A percentile compares a stretch with the other conserved stretches of the same genome.
Evolutionary conservation across 441 rosid genomes (phyloP).

Genomic region (Erodium trifolium): DNA sequence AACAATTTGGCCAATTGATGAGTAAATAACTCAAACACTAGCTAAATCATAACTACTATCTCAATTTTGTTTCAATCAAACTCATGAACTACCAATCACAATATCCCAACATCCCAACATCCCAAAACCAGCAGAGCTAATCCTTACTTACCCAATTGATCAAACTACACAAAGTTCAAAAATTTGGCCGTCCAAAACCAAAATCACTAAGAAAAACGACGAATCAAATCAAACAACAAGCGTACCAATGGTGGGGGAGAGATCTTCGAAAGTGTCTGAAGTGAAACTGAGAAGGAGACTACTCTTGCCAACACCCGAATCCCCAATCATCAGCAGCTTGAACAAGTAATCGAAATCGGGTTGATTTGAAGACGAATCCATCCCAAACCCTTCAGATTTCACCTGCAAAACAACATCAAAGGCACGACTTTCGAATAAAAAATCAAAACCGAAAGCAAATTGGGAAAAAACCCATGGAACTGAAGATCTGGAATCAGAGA

Average conservation of each 20-base stretch:
- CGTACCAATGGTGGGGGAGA: constrained; percentile 63
- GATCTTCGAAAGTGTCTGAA: constrained; percentile 56
- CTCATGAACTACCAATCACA: not conserved
- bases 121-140: not conserved
- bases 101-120: not conserved
- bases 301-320: constrained; percentile 74
- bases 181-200: not conserved
- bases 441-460: not conserved
- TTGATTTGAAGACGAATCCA: constrained; percentile 52
- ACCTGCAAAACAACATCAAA: not conserved
- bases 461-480: not conserved
- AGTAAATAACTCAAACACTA: not conserved
- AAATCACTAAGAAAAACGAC: not conserved
- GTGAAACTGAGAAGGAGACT: constrained; percentile 60
- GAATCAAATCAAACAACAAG: not conserved
- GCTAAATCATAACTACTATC: not conserved
- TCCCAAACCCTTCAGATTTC: not conserved
- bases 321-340: constrained; percentile 51
- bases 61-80: not conserved
- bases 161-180: not conserved
- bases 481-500: not conserved
- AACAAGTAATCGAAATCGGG: constrained; percentile 65
- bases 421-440: not conserved
- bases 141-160: not conserved
- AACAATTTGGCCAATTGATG: not conserved